These are phyloP conservation scores for Citrus cavaleriei DNA, from an alignment of 345 rosid species.

Conservation along the genomic window DNA sequence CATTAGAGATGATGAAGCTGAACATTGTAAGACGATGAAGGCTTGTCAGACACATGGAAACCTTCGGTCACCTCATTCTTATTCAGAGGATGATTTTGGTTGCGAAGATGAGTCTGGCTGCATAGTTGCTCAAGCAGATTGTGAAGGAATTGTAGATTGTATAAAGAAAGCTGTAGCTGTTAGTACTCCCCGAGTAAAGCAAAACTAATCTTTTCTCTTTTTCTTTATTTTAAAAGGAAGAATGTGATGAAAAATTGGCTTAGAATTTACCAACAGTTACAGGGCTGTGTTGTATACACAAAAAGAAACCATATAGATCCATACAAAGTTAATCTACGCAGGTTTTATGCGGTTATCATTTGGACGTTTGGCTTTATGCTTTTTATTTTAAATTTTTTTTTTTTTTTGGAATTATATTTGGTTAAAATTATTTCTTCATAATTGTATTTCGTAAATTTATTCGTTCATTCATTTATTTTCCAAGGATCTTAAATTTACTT, in stretches of 20 bases:
- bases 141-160: slow-evolving; percentile 91
- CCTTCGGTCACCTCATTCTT: slow-evolving; percentile 87
- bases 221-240: background rate
- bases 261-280: background rate
- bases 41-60: slow-evolving; percentile 87
- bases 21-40: slow-evolving; percentile 95
- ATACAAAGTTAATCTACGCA: background rate
- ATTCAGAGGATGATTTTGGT: slow-evolving; percentile 28
- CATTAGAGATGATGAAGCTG: slow-evolving; percentile 95
- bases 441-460: background rate
- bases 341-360: background rate
- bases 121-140: slow-evolving; percentile 47
- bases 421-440: background rate
- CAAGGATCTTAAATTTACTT: no score
- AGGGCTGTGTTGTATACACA: background rate
- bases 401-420: no score
- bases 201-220: background rate
- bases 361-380: background rate
- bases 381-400: background rate
- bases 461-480: background rate
- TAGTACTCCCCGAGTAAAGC: slow-evolving; percentile 18
- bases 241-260: background rate
- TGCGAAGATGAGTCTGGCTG: slow-evolving; percentile 42
- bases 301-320: background rate
- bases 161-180: slow-evolving; percentile 59